Percentiles rank a stretch among this genome's conserved stretches.
Conservation (phyloP, 2,329 filamentous ascomycete genomes). For the Phyllosticta citrichinensis region DNA sequence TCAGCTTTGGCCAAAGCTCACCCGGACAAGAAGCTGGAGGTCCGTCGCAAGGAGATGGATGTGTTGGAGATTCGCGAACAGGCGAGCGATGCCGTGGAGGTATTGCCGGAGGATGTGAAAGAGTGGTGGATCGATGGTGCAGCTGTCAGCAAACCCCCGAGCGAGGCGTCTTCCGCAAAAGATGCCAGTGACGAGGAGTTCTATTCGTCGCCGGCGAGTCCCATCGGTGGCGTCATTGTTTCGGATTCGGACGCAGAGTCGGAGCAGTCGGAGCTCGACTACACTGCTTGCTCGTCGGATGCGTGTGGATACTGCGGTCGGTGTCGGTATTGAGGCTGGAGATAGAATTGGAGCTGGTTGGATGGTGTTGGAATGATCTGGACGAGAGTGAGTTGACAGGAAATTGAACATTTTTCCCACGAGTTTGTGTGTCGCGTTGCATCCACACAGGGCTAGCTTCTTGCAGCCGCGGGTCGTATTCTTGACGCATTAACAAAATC, state of each 20-base stretch:
- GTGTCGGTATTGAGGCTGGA: slow-evolving; percentile 15
- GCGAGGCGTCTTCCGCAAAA: neutral
- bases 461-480: no score
- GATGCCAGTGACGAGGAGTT: neutral
- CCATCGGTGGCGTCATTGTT: slow-evolving; percentile 6
- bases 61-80: slow-evolving; percentile 28
- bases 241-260: slow-evolving; percentile 16
- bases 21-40: slow-evolving; percentile 20
- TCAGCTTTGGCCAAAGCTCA: slow-evolving; percentile 17
- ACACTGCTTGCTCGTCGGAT: slow-evolving; percentile 26
- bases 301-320: slow-evolving; percentile 29
- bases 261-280: slow-evolving; percentile 17
- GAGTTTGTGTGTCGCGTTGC: no score
- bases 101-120: slow-evolving; percentile 3
- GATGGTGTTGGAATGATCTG: neutral
- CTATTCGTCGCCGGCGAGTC: neutral
- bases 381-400: no score
- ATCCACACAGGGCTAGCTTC: no score
- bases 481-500: no score
- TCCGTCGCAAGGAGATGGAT: slow-evolving; percentile 21
- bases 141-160: neutral
- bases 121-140: neutral
- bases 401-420: no score
- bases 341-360: neutral
- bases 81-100: slow-evolving; percentile 10